Conservation (phyloP, 805 yeast genomes). For the Maudiozyma barnettii region DNA sequence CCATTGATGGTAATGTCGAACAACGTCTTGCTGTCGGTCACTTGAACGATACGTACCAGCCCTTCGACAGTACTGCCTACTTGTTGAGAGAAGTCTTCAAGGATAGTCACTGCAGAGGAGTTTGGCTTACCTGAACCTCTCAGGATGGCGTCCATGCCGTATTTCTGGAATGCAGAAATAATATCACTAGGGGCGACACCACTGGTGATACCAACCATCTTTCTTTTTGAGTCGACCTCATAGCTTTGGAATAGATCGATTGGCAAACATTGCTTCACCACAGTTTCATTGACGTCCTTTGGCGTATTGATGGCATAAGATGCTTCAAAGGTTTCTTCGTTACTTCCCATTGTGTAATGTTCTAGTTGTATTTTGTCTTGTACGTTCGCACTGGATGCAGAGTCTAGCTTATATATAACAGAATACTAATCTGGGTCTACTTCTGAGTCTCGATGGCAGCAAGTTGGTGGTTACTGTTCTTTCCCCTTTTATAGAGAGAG, state of each 20-base stretch:
- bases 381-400: too few species aligned
- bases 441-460: too few species aligned
- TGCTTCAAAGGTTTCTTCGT: conserved; percentile 34
- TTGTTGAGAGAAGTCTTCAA: conserved; percentile 50
- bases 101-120: conserved; percentile 82
- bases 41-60: conserved; percentile 72
- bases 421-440: too few species aligned
- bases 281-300: background rate
- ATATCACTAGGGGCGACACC: conserved; percentile 66
- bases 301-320: conserved; percentile 56
- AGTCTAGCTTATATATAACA: too few species aligned
- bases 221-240: background rate
- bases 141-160: conserved; percentile 84
- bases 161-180: conserved; percentile 54
- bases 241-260: background rate
- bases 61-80: conserved; percentile 49
- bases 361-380: too few species aligned
- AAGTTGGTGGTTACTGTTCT: too few species aligned
- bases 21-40: conserved; percentile 40
- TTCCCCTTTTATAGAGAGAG: too few species aligned
- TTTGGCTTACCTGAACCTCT: conserved; percentile 85
- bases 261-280: background rate
- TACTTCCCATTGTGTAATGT: too few species aligned
- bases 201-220: conserved; percentile 44
- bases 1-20: conserved; percentile 78